Base-by-base conservation (phyloP, 768 basidiomycete genomes). In the Rhizopogon roseolus region DNA sequence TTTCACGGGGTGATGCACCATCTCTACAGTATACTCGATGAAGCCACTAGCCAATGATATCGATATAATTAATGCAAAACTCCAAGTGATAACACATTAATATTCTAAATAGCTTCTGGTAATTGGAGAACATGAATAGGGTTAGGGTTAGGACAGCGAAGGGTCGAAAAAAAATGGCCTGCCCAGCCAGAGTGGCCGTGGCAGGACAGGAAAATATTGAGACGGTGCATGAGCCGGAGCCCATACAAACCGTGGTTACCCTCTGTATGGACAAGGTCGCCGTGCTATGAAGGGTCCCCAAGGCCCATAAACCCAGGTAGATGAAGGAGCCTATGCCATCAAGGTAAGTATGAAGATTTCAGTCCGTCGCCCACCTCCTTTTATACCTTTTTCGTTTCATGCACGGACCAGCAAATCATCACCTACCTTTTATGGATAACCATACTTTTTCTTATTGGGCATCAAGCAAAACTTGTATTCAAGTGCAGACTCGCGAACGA, bases 151-250 rank as follows among this genome's bases (percentile, higher is more conserved):
- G 59, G 4, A 54, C 2, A 1, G 13, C 0, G 0, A 0, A 19
- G 6, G 42, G 45, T 7, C 54, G 37, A 58, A 69, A 71, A 69
- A 71, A 70, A 66, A 2, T 1, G 70, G 74, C 74, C 76, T 71
- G 65, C 73, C 74, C 73, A 75, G 76, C 75, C 75, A 73, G 76
- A 78, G 76, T 70, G 76, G 76, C 77, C 75, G 63, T 75, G 77
- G 77, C 73, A 73, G 81, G 80, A 85, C 83, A 71, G 84, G 83
- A 77, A 86, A 86, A 86, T 86, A 86, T 86, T 85, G 61, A 76
- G 83, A 85, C 81, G 78, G 78, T 86, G 83, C 85, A 84, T 84
- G 80, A 76, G 76, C 84, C 82, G 74, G 79, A 80, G 80, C 80
- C 69, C 68, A 76, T 72, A 77, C 77, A 78, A 79, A 71, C 71